Base-by-base conservation (phyloP, 179 eudicot genomes). In the Actinidia arguta region DNA sequence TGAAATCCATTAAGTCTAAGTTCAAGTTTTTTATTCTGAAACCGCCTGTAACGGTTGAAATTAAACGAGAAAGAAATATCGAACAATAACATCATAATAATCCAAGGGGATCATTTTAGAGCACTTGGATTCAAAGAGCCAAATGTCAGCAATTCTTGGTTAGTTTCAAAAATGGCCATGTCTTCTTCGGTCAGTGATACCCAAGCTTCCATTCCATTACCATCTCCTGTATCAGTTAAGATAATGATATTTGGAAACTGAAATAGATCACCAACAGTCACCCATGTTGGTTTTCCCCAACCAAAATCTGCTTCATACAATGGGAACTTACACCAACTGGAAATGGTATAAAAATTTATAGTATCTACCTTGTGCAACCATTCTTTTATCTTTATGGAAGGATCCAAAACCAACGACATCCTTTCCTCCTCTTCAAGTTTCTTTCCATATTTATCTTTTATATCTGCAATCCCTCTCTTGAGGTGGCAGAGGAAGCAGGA, bases 391-490 rank as follows among this genome's bases (percentile, higher is more conserved):
- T 44, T 24, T 24, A 0, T 51, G n/a, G 18, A 0, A 50, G 20
- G 9, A 0, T 69, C 27, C 6, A 44, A 5, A 69, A 69, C 20
- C 51, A 20, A 24, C 51, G 5, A 20, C 18, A 16, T 6, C 42
- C n/a, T 42, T 69, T 44, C 25, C 3, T 67, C 48, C 22, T 82
- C 63, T 50, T 52, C 59, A 3, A 84, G 42, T 62, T 77, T 80
- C 78, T 84, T 86, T 76, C 82, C 79, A 18, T 31, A 84, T 10
- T 84, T 87, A 4, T 79, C 64, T 24, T 82, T 56, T 6, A 88
- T 63, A 24, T 72, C 52, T 24, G 76, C 66, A 61, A 84, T 82
- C 16, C 74, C 52, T 24, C 55, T 51, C 75, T 73, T 56, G 0
- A 86, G 20, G 17, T 78, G 54, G 67, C 58, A 69, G 16, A 51